These are phyloP conservation scores for Exophiala sideris DNA, from an alignment of 2,329 filamentous ascomycete genomes.

Conservation along the genomic window DNA sequence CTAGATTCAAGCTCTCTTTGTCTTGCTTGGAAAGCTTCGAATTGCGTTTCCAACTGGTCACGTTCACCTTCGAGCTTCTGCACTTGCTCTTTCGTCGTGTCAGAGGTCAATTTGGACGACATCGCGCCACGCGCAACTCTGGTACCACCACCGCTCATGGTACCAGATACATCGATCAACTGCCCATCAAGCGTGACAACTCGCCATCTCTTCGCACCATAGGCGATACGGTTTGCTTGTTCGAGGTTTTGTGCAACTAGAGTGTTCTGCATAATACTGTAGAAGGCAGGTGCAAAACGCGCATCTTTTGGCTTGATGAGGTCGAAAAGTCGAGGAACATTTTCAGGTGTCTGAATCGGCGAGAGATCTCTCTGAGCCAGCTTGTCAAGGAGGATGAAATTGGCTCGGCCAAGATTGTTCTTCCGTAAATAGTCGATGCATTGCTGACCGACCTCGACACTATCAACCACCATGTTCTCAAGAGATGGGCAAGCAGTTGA, in stretches of 20 bases:
- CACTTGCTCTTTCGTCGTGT: conserved; percentile 85
- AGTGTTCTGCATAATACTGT: conserved; percentile 91
- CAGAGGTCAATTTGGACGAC: conserved; percentile 91
- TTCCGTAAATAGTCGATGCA: conserved; percentile 97
- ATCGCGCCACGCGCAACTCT: conserved; percentile 88
- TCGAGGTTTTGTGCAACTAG: conserved; percentile 86
- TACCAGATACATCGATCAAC: conserved; percentile 95
- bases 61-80: conserved; percentile 81
- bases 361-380: conserved; percentile 74
- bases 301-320: conserved; percentile 85
- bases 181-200: conserved; percentile 95
- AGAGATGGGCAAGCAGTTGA: conserved; percentile 90
- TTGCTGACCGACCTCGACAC: conserved; percentile 92
- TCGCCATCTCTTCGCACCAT: conserved; percentile 88
- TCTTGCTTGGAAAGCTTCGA: conserved; percentile 78
- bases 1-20: conserved; percentile 74
- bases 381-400: conserved; percentile 94
- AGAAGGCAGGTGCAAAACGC: conserved; percentile 85
- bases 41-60: conserved; percentile 77
- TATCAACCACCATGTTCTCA: conserved; percentile 95
- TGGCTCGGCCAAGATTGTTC: conserved; percentile 92
- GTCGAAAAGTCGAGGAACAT: conserved; percentile 88
- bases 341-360: conserved; percentile 81
- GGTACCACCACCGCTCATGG: conserved; percentile 95
- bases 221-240: conserved; percentile 97